Evolutionary conservation across 768 basidiomycete species (phyloP).

Genomic region (Strobilomyces dryophilus): DNA sequence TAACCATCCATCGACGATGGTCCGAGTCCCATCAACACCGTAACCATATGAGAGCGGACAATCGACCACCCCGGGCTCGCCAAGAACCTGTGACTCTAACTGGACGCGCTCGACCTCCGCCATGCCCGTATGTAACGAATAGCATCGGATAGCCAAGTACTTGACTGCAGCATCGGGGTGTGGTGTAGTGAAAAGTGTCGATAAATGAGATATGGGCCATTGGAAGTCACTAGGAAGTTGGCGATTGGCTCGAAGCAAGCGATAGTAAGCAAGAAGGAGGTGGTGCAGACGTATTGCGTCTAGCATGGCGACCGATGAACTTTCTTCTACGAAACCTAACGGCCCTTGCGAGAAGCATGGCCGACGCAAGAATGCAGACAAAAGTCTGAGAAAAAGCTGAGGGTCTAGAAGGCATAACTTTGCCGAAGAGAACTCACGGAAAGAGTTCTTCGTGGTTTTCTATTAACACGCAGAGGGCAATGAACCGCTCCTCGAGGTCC

Average conservation of each 20-base stretch:
- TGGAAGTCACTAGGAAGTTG: conserved; percentile 54
- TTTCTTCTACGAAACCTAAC: conserved; percentile 40
- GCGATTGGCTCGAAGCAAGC: conserved; percentile 72
- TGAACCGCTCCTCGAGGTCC: conserved; percentile 46
- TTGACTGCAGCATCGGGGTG: conserved; percentile 62
- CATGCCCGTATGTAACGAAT: conserved; percentile 73
- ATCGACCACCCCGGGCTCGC: conserved; percentile 55
- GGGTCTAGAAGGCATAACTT: conserved; percentile 1
- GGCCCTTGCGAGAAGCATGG: conserved; percentile 49
- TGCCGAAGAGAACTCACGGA: conserved; percentile 45
- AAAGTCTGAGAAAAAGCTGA: conserved; percentile 39
- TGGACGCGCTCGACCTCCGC: conserved; percentile 69
- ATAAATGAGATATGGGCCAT: conserved; percentile 53
- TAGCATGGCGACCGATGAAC: conserved; percentile 27
- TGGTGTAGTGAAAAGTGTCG: conserved; percentile 41
- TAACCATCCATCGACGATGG: conserved; percentile 74
- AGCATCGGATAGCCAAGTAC: conserved; percentile 72
- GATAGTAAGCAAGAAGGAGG: conserved; percentile 75
- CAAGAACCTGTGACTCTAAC: conserved; percentile 59
- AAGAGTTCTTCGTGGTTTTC: conserved; percentile 70
- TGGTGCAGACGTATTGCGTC: conserved; percentile 55
- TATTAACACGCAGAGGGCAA: conserved; percentile 58
- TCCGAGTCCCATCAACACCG: conserved; percentile 42
- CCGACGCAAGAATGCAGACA: conserved; percentile 47
- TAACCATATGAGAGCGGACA: conserved; percentile 57